Percentiles rank a stretch among this genome's conserved stretches.
Conservation (phyloP, 805 yeast species). For the Schizosaccharomyces cryophilus region DNA sequence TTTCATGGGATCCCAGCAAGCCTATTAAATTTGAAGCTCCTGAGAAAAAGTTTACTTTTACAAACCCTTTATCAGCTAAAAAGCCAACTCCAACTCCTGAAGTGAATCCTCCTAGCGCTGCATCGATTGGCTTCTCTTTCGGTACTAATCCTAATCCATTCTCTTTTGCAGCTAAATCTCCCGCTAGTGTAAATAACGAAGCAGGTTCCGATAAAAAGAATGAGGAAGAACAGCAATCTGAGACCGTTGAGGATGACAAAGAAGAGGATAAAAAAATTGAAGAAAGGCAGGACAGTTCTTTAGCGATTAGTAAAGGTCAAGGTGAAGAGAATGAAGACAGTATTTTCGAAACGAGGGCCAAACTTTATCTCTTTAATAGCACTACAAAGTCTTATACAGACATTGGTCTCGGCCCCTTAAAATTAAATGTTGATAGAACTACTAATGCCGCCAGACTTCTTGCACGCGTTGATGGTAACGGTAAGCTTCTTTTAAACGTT, state of each 20-base stretch:
- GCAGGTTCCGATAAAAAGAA: neutral
- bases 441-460: conserved; percentile 1
- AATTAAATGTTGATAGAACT: neutral
- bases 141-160: neutral
- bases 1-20: conserved; percentile 1
- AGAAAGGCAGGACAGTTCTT: neutral
- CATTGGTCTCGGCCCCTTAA: conserved; percentile 1
- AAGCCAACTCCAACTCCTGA: neutral
- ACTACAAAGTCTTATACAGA: neutral
- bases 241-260: neutral
- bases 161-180: neutral
- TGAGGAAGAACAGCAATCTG: neutral
- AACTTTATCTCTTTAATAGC: neutral
- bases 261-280: neutral
- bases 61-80: neutral
- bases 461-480: conserved; percentile 1
- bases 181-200: neutral
- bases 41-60: neutral
- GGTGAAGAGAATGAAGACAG: conserved; percentile 3
- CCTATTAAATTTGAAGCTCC: conserved; percentile 1
- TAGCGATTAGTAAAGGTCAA: neutral
- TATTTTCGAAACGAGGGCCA: neutral
- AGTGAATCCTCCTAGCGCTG: neutral
- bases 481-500: neutral
- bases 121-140: neutral